Percentiles rank a stretch among this genome's conserved stretches.
Evolutionary conservation across 805 yeast species (phyloP).

Genomic region (Metschnikowia amazonensis): DNA sequence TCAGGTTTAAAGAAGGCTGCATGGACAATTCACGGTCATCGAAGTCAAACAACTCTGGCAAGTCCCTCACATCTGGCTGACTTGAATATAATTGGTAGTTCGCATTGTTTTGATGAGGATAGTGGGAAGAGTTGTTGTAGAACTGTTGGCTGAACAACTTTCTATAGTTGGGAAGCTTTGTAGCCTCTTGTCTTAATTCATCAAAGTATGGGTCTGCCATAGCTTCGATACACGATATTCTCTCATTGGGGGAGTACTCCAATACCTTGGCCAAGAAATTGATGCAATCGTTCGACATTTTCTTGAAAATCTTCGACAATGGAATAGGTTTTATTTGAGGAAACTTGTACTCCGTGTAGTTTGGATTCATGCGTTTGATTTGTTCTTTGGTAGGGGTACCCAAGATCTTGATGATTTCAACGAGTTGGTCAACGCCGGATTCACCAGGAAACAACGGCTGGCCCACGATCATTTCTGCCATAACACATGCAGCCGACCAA

Average conservation of each 20-base stretch:
- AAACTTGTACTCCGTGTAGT: constrained; percentile 94
- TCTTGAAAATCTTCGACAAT: constrained; percentile 60
- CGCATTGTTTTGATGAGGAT: constrained; percentile 35
- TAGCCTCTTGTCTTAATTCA: constrained; percentile 41
- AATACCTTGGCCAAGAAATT: constrained; percentile 54
- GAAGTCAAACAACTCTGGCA: constrained; percentile 53
- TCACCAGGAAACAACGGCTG: constrained; percentile 98
- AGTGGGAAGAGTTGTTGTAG: constrained; percentile 24
- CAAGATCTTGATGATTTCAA: constrained; percentile 89
- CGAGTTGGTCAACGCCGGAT: constrained; percentile 94
- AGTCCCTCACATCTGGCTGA: constrained; percentile 39
- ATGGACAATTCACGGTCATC: constrained; percentile 49
- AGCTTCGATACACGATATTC: constrained; percentile 57
- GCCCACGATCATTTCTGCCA: constrained; percentile 93
- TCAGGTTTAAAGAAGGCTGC: constrained; percentile 35
- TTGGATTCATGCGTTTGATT: constrained; percentile 91
- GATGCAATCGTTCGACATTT: constrained; percentile 50
- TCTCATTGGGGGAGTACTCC: constrained; percentile 64
- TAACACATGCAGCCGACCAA: constrained; percentile 98
- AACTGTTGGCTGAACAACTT: constrained; percentile 40
- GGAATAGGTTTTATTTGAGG: constrained; percentile 84
- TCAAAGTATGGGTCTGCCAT: constrained; percentile 53
- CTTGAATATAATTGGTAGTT: constrained; percentile 37
- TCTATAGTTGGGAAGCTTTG: constrained; percentile 43
- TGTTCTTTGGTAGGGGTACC: constrained; percentile 95